A percentile compares a stretch with the other conserved stretches of the same genome.
These are phyloP conservation scores for Colletotrichum endophyticum DNA, from an alignment of 2,329 filamentous ascomycete species.

Conservation along the genomic window DNA sequence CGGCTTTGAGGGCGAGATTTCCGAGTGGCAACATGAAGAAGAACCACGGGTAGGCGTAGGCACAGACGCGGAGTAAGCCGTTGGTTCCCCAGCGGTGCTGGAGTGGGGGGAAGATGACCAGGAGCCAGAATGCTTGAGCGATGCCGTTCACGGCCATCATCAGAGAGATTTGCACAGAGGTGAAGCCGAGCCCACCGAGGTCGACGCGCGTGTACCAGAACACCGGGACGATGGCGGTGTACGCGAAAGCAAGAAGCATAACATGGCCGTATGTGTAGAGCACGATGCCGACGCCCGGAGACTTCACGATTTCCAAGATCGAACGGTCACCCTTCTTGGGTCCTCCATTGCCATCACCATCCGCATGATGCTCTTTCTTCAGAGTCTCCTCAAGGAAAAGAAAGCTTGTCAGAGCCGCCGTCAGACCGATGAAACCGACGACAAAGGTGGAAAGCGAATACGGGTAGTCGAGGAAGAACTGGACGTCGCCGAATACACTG, in stretches of 20 bases:
- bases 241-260: slow-evolving; percentile 73
- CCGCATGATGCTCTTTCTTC: slow-evolving; percentile 23
- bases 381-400: slow-evolving; percentile 71
- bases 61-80: slow-evolving; percentile 63
- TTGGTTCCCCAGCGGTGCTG: slow-evolving; percentile 72
- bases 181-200: slow-evolving; percentile 71
- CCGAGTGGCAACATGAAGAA: slow-evolving; percentile 60
- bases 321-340: neutral
- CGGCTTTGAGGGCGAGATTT: slow-evolving; percentile 60
- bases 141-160: slow-evolving; percentile 69
- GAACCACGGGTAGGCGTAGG: slow-evolving; percentile 64
- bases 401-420: slow-evolving; percentile 53
- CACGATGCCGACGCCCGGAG: slow-evolving; percentile 69
- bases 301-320: slow-evolving; percentile 51
- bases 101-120: slow-evolving; percentile 71
- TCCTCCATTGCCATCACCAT: neutral
- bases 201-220: slow-evolving; percentile 68
- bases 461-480: slow-evolving; percentile 68
- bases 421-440: slow-evolving; percentile 42
- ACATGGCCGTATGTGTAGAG: slow-evolving; percentile 70
- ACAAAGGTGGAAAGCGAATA: slow-evolving; percentile 70
- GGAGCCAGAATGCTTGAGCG: slow-evolving; percentile 73
- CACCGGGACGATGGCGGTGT: slow-evolving; percentile 73
- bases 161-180: slow-evolving; percentile 66
- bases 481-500: slow-evolving; percentile 54